Conservation (phyloP, 805 yeast genomes). For the Kodamaea kakaduensis region DNA sequence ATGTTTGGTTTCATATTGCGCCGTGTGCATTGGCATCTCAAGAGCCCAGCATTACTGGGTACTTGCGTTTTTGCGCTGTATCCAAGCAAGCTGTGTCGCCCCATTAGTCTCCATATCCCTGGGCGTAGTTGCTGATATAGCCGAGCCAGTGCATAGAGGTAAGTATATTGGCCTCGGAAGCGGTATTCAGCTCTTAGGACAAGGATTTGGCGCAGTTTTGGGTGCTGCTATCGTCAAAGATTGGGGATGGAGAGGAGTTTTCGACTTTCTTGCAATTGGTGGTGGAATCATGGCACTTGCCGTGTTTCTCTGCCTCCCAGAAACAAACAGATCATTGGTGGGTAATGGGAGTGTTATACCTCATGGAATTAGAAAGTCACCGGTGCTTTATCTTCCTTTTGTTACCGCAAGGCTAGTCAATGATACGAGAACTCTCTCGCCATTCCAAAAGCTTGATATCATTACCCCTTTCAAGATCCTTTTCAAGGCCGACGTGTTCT, state of each 20-base stretch:
- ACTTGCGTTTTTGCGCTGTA: constrained; percentile 61
- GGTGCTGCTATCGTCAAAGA: constrained; percentile 39
- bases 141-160: constrained; percentile 65
- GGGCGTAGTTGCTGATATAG: constrained; percentile 72
- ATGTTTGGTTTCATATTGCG: constrained; percentile 54
- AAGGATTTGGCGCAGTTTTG: constrained; percentile 75
- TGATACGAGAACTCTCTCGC: constrained; percentile 3
- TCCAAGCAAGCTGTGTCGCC: constrained; percentile 76
- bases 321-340: constrained; percentile 65
- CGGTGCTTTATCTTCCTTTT: constrained; percentile 26
- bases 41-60: constrained; percentile 53
- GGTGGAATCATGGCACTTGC: constrained; percentile 43
- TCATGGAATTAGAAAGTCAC: constrained; percentile 36
- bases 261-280: constrained; percentile 69
- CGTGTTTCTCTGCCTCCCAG: constrained; percentile 51
- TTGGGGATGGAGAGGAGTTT: constrained; percentile 67
- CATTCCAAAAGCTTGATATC: constrained; percentile 8
- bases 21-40: constrained; percentile 66
- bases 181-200: constrained; percentile 67
- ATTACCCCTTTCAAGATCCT: constrained; percentile 40
- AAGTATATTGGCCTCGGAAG: constrained; percentile 60
- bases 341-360: constrained; percentile 74
- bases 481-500: constrained; percentile 39
- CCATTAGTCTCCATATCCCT: constrained; percentile 68
- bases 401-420: constrained; percentile 1